phyloP scores from a whole-genome alignment of 1,284 basidiomycete species.

The Puccinia coronata region DNA sequence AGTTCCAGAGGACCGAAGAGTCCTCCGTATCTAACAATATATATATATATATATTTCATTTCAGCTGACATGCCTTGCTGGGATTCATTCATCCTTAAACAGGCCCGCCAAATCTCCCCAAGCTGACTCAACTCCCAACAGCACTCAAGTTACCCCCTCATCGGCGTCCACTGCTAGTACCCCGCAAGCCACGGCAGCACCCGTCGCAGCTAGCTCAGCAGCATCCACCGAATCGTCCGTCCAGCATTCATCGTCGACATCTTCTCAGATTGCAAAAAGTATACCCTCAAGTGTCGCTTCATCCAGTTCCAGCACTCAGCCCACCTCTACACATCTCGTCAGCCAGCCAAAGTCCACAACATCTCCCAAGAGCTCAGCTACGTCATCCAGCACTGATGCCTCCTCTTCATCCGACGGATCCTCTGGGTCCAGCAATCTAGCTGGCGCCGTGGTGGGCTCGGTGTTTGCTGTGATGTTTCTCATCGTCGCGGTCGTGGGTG shows the following conservation, averaged over 20 bases:
- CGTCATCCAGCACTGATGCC: neutral
- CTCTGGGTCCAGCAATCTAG: neutral
- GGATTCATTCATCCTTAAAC: neutral
- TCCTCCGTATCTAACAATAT: no score
- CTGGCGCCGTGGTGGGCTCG: neutral
- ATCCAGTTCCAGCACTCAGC: neutral
- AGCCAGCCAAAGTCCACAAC: neutral
- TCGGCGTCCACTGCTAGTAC: neutral
- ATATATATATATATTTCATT: no score
- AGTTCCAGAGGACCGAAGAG: no score
- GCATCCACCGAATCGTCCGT: neutral
- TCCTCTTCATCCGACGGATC: neutral
- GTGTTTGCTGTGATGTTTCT: neutral
- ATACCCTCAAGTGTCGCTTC: neutral
- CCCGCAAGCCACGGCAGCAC: neutral
- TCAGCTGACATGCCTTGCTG: neutral
- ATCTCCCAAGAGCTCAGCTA: neutral
- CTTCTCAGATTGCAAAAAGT: neutral
- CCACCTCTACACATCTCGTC: no score
- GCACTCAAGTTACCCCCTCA: neutral
- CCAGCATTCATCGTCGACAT: neutral
- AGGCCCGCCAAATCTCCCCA: slow-evolving; percentile 1
- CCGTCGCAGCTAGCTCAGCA: neutral
- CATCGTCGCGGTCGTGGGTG: neutral
- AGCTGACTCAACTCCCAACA: neutral